Evolutionary conservation across 768 basidiomycete genomes (phyloP), one percentile per base, ranked within the genome.

Genomic region (Leccinum broughii): DNA sequence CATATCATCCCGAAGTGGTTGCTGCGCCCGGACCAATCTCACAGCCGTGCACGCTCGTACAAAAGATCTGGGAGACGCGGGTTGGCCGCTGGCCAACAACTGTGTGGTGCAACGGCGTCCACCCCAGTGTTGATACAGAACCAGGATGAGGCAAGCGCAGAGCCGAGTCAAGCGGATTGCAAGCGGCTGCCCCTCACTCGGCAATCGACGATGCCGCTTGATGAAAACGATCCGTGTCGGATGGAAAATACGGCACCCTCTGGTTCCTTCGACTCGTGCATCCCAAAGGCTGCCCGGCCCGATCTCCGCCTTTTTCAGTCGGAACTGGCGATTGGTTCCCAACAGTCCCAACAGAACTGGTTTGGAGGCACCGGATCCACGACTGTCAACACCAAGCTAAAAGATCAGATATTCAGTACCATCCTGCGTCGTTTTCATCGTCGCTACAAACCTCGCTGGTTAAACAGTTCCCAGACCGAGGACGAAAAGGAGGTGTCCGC

Each of bases 1-100:
- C 97, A 99, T 75, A 97, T 99, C 61, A 87, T 99, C 52, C 96
- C 97, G 4, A 86, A 94, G 63, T 97, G 94, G 91, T 78, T 98
- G 76, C 80, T 97, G 50, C 80, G 81, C 34, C 80, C 78, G 15
- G 74, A 75, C 56, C 64, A 62, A 24, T 75, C 83, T 51, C 79
- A 81, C 28, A 83, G 85, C 15, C 68, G 78, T 34, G 82, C 83
- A 3, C 75, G 81, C 52, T 83, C 84, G 17, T 82, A 78, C 56
- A 67, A 77, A 2, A 66, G 63, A 52, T 75, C 77, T 2, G 63
- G 59, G 61, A 72, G 56, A 66, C 74, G 56, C 55, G 57, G 77
- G 74, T 35, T 68, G 82, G 44, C 28, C 76, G 75, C 37, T 73
- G 78, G 20, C 70, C 75, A 51, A 80, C 44, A 80, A 37, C 70